A percentile compares a stretch with the other conserved stretches of the same genome.
Conservation (phyloP, 148 eudicot genomes). For the Vaccinium vitisidaea region DNA sequence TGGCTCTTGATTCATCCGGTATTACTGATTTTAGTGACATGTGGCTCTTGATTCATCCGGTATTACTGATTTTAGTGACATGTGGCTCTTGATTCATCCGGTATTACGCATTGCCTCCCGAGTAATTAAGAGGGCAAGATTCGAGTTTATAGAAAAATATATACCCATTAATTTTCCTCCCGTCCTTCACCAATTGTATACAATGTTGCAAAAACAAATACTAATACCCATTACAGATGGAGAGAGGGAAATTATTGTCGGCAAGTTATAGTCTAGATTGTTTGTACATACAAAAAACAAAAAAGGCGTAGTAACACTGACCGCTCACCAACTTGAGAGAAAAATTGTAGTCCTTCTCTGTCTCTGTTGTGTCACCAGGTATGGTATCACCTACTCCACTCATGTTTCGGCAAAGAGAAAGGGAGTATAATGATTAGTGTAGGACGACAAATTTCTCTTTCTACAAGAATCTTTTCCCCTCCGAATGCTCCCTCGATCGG, state of each 20-base stretch:
- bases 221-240: background rate
- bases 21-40: too few species aligned
- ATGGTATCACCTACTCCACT: slow-evolving; percentile 13
- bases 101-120: too few species aligned
- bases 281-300: slow-evolving; percentile 21
- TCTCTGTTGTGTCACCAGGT: background rate
- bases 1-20: too few species aligned
- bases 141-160: too few species aligned
- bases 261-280: slow-evolving; percentile 30
- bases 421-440: slow-evolving; percentile 25
- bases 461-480: slow-evolving; percentile 26
- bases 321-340: slow-evolving; percentile 33
- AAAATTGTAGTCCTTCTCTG: background rate
- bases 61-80: too few species aligned
- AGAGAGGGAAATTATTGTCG: slow-evolving; percentile 49
- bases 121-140: too few species aligned
- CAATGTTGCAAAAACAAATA: too few species aligned
- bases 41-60: too few species aligned
- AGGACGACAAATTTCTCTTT: slow-evolving; percentile 23
- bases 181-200: too few species aligned
- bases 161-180: too few species aligned
- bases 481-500: slow-evolving; percentile 17
- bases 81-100: too few species aligned
- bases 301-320: slow-evolving; percentile 25
- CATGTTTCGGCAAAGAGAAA: slow-evolving; percentile 16